phyloP scores from a whole-genome alignment of 371 early-diverging fungal genomes.

The Spraguea lophii region DNA sequence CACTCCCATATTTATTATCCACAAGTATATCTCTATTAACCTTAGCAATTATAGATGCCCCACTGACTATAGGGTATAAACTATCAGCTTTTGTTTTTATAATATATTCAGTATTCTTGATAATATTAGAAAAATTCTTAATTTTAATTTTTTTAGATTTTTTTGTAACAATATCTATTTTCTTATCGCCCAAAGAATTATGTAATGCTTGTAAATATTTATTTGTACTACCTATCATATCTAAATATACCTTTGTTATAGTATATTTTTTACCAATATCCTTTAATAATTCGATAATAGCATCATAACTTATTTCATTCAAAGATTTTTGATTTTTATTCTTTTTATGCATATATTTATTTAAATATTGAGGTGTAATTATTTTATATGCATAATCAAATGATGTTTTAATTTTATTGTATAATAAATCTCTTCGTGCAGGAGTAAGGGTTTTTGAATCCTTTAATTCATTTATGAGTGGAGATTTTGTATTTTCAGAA shows the following conservation, averaged over 20 bases:
- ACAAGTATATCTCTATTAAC: slow-evolving; percentile 68
- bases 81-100: slow-evolving; percentile 87
- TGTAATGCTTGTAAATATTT: slow-evolving; percentile 58
- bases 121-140: too few species aligned
- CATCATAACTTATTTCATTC: slow-evolving; percentile 73
- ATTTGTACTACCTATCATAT: slow-evolving; percentile 78
- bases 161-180: too few species aligned
- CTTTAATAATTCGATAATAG: slow-evolving; percentile 47
- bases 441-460: slow-evolving; percentile 48
- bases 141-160: too few species aligned
- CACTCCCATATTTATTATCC: slow-evolving; percentile 67
- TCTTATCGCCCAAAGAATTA: neutral
- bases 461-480: slow-evolving; percentile 9
- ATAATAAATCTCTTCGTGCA: slow-evolving; percentile 49
- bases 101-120: slow-evolving; percentile 52
- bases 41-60: slow-evolving; percentile 93
- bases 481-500: neutral
- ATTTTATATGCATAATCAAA: slow-evolving; percentile 48
- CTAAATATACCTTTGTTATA: slow-evolving; percentile 52
- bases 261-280: slow-evolving; percentile 14
- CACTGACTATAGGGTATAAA: slow-evolving; percentile 77
- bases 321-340: slow-evolving; percentile 69
- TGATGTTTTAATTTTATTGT: slow-evolving; percentile 56
- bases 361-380: slow-evolving; percentile 35
- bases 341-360: slow-evolving; percentile 23